A percentile compares a stretch with the other conserved stretches of the same genome.
Evolutionary conservation across 2,329 filamentous ascomycete genomes (phyloP).

Genomic region (Ophiocordyceps robertsii): DNA sequence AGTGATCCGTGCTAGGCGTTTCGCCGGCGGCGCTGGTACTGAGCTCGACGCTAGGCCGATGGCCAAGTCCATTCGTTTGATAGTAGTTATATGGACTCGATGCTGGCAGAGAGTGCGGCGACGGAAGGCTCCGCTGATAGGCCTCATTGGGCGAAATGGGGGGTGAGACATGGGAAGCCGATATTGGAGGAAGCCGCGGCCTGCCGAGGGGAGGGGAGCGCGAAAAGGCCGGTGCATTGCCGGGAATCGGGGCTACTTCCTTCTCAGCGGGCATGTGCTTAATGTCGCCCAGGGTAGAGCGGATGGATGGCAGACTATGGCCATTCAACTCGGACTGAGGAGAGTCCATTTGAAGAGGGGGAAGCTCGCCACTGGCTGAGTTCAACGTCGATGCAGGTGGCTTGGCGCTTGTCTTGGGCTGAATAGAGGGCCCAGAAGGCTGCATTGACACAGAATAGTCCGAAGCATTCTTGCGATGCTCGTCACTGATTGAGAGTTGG

Average conservation of each 20-base stretch:
- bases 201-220: constrained; percentile 21
- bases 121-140: constrained; percentile 31
- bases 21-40: constrained; percentile 29
- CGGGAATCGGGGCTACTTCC: constrained; percentile 12
- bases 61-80: constrained; percentile 15
- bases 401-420: constrained; percentile 7
- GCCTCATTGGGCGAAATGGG: constrained; percentile 36
- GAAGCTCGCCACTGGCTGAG: constrained; percentile 16
- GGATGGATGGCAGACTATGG: constrained; percentile 25
- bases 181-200: constrained; percentile 16
- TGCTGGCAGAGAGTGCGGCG: constrained; percentile 28
- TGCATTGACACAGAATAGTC: constrained; percentile 3
- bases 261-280: constrained; percentile 17
- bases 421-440: constrained; percentile 1
- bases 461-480: constrained; percentile 8
- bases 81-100: constrained; percentile 25
- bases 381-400: constrained; percentile 11
- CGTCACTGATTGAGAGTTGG: constrained; percentile 20
- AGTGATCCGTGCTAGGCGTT: constrained; percentile 31
- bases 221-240: constrained; percentile 13
- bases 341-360: constrained; percentile 23
- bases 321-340: constrained; percentile 19
- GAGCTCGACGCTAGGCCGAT: constrained; percentile 27
- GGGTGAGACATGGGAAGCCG: constrained; percentile 22
- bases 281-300: constrained; percentile 22